phyloP scores from a whole-genome alignment of 768 basidiomycete species.

The Leucocoprinus leucothites region DNA sequence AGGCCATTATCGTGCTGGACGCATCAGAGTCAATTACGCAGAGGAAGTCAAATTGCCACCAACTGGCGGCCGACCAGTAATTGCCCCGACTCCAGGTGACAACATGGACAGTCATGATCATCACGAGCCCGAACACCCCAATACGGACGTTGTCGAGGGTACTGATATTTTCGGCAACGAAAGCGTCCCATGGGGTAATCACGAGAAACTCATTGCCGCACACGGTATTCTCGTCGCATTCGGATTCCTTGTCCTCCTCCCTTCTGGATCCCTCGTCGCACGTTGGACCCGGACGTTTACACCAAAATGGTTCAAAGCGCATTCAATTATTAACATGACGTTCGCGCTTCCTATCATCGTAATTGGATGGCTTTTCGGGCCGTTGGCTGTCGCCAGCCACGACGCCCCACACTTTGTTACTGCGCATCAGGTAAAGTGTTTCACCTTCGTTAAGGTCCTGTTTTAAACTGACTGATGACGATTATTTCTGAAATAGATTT shows the following conservation, averaged over 20 bases:
- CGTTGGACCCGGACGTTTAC: constrained; percentile 52
- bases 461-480: background rate
- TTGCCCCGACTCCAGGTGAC: constrained; percentile 12
- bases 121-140: background rate
- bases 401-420: constrained; percentile 41
- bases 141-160: background rate
- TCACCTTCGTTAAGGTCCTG: background rate
- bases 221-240: constrained; percentile 51
- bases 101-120: constrained; percentile 10
- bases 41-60: constrained; percentile 23
- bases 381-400: constrained; percentile 40
- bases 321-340: constrained; percentile 46
- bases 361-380: constrained; percentile 46
- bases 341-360: constrained; percentile 48
- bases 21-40: constrained; percentile 30
- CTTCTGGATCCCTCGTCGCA: constrained; percentile 49
- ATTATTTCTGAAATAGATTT: constrained; percentile 32
- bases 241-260: constrained; percentile 57
- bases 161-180: background rate
- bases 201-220: constrained; percentile 43
- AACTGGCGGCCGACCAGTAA: background rate
- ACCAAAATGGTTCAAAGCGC: constrained; percentile 53
- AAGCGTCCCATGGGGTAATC: constrained; percentile 13
- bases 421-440: constrained; percentile 43
- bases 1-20: constrained; percentile 26